Evolutionary conservation across 1,284 basidiomycete species (phyloP), one percentile per base, ranked within the genome.

Genomic region (Psilocybe mexicana): DNA sequence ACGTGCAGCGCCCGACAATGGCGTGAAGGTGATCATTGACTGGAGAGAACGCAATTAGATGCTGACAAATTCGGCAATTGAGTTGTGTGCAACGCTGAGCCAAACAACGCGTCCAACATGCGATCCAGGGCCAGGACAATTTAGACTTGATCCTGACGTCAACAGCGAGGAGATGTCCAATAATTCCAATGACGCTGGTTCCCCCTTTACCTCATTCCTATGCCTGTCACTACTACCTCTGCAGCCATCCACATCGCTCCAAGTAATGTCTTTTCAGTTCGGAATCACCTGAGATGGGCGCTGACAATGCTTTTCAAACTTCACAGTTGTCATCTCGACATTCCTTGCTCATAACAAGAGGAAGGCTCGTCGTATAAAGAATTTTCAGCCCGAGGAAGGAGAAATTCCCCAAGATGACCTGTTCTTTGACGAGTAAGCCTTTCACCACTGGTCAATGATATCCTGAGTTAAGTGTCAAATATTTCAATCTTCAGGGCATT

Each of bases 1-100:
- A 53, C 83, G 81, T 43, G 92, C 91, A 49, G 92, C 87, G 36
- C 94, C 92, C 28, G 92, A 90, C 43, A 96, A 78, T 1, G 93
- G 91, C n/a, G 90, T 94, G 72, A 96, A 93, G 35, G 92, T 95
- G 75, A 96, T 93, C 93, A 96, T 96, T 51, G 61, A 62, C 60
- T 58, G 43, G 23, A 54, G 35, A 47, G 47, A 55, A 38, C 18
- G 18, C 18, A 18, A n/a, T 43, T 11, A 46, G 54, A 64, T 45
- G 45, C 38, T 51, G 63, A 60, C 62, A 61, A 66, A 14, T 33
- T n/a, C 43, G 40, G 14, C 43, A 12, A 35, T 40, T 49, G 60
- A 43, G 60, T 59, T 57, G 26, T n/a, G 47, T 35, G 23, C 26
- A 11, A 28, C 46, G 28, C 44, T 54, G 40, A 61, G 50, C 52